Evolutionary conservation across 2,329 filamentous ascomycete species (phyloP), one percentile per base, ranked within the genome.

Genomic region (Fusarium sterilihyphosum): DNA sequence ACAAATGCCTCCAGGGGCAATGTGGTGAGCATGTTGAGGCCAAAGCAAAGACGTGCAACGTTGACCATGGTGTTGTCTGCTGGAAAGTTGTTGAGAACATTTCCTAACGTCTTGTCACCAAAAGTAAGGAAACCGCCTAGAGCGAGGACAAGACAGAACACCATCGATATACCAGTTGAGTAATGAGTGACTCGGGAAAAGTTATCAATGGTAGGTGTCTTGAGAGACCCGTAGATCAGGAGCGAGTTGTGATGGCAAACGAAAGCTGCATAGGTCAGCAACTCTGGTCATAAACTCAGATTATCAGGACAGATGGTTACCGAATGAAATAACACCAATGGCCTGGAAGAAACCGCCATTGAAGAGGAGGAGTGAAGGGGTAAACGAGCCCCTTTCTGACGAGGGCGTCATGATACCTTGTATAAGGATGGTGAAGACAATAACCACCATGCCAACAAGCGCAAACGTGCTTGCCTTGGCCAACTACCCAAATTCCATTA

Each of bases 11-110:
- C 96, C 69, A 99, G 92, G 1, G 96, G 96, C 41, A 99, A 87
- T 4, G 96, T 98, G 20, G 96, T 98, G 78, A 99, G 91, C 96
- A 99, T 99, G 87, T 99, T 99, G 75, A 99, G 89, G 5, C 96
- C 96, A 81, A 99, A 98, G 84, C 94, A 98, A 58, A 99, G 88
- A 61, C 96, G 92, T 29, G 96, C 96, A 67, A 99, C 88, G 83
- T 98, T 98, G 80, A 98, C 95, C 90, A 98, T 92, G 77, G 92
- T 88, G 83, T 98, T 98, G 83, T 97, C 91, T 26, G 91, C 87
- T 4, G 95, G 93, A 80, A 99, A 98, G 85, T 99, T 99, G 87
- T 99, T 99, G 78, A 99, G 91, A 60, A 99, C 94, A 82, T 99
- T 99, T 80, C 96, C 96, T 76, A 95, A 87, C 8, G 96, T 99